phyloP scores from a whole-genome alignment of 305 asterid species.

The Striga hermonthica region DNA sequence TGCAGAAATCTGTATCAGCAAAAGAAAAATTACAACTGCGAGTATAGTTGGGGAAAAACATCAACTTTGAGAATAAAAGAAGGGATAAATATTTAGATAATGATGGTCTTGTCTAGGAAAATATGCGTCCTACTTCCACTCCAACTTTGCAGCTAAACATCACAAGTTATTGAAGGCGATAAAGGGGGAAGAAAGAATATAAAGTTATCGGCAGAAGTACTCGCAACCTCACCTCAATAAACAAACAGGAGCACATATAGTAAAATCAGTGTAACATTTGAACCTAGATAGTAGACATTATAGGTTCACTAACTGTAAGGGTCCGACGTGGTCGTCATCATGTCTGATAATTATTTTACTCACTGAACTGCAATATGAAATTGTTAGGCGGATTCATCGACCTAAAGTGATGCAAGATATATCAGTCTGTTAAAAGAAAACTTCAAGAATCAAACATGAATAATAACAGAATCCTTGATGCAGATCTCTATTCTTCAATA shows the following conservation, averaged over 20 bases:
- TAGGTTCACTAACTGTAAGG: no score
- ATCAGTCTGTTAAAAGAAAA: no score
- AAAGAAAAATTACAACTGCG: not conserved
- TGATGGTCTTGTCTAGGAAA: not conserved
- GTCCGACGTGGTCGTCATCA: no score
- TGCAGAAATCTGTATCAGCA: conserved; percentile 65
- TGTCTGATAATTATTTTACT: no score
- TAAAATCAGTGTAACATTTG: not conserved
- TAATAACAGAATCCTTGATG: no score
- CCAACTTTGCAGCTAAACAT: not conserved
- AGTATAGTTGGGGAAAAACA: not conserved
- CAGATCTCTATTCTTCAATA: no score
- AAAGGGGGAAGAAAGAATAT: not conserved
- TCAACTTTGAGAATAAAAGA: not conserved
- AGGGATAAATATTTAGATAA: not conserved
- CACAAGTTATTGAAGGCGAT: not conserved
- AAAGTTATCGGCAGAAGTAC: no score
- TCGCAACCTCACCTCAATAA: not conserved
- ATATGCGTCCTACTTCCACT: not conserved
- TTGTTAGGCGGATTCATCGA: no score
- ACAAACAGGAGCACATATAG: not conserved
- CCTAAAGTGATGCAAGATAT: no score
- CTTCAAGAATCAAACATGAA: no score
- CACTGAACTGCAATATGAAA: no score
- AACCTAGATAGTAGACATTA: not conserved